phyloP scores from a whole-genome alignment of 1,284 basidiomycete genomes.

The Heterobasidion irregulare region DNA sequence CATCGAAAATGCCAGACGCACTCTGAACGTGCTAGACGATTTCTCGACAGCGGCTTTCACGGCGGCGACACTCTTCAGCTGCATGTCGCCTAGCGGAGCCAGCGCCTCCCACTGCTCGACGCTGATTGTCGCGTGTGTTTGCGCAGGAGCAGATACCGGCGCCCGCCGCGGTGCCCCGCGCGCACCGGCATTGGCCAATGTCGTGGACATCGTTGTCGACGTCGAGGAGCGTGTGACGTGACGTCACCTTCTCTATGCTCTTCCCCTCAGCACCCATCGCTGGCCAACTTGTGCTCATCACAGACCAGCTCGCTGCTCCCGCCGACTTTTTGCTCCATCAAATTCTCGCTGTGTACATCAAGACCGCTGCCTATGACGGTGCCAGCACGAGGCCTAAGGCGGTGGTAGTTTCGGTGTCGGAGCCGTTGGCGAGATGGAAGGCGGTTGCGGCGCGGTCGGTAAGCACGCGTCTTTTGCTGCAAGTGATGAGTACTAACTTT shows the following conservation, averaged over 20 bases:
- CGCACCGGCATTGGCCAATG: no score
- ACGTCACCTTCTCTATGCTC: no score
- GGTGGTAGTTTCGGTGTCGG: slow-evolving; percentile 50
- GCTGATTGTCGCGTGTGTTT: slow-evolving; percentile 23
- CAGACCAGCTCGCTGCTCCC: slow-evolving; percentile 58
- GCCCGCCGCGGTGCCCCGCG: no score
- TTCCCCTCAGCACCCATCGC: slow-evolving; percentile 4
- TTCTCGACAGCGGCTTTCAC: slow-evolving; percentile 60
- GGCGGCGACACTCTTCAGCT: slow-evolving; percentile 55
- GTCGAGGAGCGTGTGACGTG: no score
- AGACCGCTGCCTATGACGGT: slow-evolving; percentile 14
- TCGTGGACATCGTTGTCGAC: no score
- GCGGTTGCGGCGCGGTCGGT: slow-evolving; percentile 55
- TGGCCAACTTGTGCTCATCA: slow-evolving; percentile 45
- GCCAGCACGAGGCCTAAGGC: slow-evolving; percentile 25
- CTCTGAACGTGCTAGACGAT: slow-evolving; percentile 64
- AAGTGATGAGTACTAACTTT: no score
- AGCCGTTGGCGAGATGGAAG: slow-evolving; percentile 50
- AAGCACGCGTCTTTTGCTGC: slow-evolving; percentile 12
- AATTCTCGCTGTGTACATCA: slow-evolving; percentile 41
- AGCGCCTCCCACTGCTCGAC: slow-evolving; percentile 88
- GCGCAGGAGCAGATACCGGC: no score
- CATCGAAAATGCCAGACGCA: slow-evolving; percentile 22
- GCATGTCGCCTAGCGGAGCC: slow-evolving; percentile 66
- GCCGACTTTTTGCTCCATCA: slow-evolving; percentile 60